Evolutionary conservation across 495 filamentous ascomycete species (phyloP), one percentile per base, ranked within the genome.

Genomic region (Oleoguttula mirabilis): DNA sequence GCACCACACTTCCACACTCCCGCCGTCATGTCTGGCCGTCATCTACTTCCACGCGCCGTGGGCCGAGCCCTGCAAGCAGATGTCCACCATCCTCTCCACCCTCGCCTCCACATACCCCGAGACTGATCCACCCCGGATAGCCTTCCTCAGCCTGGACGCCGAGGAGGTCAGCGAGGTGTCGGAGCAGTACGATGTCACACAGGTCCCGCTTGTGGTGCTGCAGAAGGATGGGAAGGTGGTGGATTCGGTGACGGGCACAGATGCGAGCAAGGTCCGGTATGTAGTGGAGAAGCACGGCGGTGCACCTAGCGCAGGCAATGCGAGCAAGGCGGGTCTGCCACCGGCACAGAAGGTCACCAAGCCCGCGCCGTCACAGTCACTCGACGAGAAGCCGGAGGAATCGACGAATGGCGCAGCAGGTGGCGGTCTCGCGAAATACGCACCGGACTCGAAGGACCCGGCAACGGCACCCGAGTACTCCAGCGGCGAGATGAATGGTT

Each of bases 31-130:
- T 10, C 73, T 94, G 25, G 64, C 83, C 36, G 74, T 94, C 52
- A 72, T 94, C 53, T 94, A 86, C 60, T 96, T 96, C 67, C 79
- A 94, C 63, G 82, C 92, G 0, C 80, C 86, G 54, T 96, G 92
- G 90, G 90, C 92, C n/a, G 84, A 82, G 21, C 90, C 87, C 10
- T 96, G 90, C 68, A 72, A 80, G 40, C 87, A 94, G 63, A 94
- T 94, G 87, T 72, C 75, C 50, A 77, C 74, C n/a, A 80, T 94
- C 41, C 77, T 99, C 43, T 65, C 71, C 54, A 79, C 84, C 22
- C 80, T 99, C 43, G 87, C 88, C 41, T 72, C 75, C 48, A 80
- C 86, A 50, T 88, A 90, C 64, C 73, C 82, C 38, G 69, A 68
- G 21, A 70, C 73, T 39, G 60, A 67, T 32, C 78, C 82, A 15